Evolutionary conservation across 441 rosid species (phyloP), one percentile per base, ranked within the genome.

Genomic region (Brassica balearica): DNA sequence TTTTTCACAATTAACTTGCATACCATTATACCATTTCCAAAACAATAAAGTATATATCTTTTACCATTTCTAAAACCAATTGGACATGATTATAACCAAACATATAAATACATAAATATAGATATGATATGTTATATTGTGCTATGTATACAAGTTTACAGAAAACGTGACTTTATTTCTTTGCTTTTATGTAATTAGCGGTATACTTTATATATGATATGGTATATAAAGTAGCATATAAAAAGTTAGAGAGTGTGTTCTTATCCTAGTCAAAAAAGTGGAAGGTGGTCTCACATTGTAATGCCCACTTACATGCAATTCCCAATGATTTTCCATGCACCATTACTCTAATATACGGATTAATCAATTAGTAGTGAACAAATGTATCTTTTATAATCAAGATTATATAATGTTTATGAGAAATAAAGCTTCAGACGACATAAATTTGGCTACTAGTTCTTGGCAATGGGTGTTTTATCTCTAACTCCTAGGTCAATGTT

Each of bases 201-300:
- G 29, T 55, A 53, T 53, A 69, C 2, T 27, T 27, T 25, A 55
- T 53, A 9, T n/a, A 6, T 60, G 41, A 41, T 72, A 60, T 41
- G 20, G 32, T 7, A 17, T 20, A 12, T 65, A 62, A 68, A 36
- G 10, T 36, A 36, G 60, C 34, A 68, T 17, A 41, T 55, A 20
- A 55, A 72, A 58, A 62, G 61, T 17, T 14, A 29, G 48, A 72
- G 69, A 5, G 69, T 73, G 62, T 73, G 71, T 79, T 58, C 63
- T 79, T 69, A 64, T 63, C 72, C 11, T 73, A 74, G 82, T 74
- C 75, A 74, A 74, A 69, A 79, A 79, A 64, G 72, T 69, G 69
- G 74, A 69, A 56, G 79, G 72, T 53, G 79, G 82, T 79, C 79
- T 79, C 82, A 79, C 82, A 79, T 74, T 69, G 82, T 79, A 73